Conservation (phyloP, 179 eudicot genomes). For the Silene noctiflora region DNA sequence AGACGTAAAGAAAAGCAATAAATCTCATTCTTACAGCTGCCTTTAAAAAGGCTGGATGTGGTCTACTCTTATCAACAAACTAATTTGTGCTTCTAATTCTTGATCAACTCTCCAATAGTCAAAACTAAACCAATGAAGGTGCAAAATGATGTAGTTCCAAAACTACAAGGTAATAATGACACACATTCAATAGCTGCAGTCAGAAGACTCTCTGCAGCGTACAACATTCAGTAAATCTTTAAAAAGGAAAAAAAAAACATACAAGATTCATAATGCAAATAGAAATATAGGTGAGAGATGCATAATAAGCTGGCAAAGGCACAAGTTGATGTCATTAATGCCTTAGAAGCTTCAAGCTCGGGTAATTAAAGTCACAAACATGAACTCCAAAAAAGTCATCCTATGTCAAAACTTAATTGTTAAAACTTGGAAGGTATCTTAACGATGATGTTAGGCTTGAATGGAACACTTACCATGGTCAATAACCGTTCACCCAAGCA, state of each 20-base stretch:
- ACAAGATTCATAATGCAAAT: not conserved
- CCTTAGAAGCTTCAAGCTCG: not conserved
- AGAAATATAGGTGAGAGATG: not conserved
- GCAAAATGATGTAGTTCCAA: not conserved
- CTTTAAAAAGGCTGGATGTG: no score
- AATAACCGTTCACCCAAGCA: constrained; percentile 16
- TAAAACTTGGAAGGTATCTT: no score
- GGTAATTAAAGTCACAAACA: not conserved
- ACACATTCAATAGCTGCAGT: not conserved
- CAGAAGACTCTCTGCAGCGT: not conserved
- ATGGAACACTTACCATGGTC: constrained; percentile 26
- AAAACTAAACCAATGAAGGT: not conserved
- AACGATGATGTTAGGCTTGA: not conserved
- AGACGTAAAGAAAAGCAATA: no score
- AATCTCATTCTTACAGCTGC: no score
- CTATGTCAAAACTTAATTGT: not conserved
- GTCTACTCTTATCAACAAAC: no score
- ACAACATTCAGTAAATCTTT: not conserved
- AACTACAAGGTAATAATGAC: not conserved
- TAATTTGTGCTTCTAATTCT: no score
- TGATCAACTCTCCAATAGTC: not conserved
- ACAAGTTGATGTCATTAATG: not conserved
- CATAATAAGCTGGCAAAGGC: not conserved
- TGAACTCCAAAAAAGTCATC: not conserved
- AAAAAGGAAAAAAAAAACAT: no score